Evolutionary conservation across 2,329 filamentous ascomycete species (phyloP), one percentile per base, ranked within the genome.

Genomic region (Metarhizium brunneum): DNA sequence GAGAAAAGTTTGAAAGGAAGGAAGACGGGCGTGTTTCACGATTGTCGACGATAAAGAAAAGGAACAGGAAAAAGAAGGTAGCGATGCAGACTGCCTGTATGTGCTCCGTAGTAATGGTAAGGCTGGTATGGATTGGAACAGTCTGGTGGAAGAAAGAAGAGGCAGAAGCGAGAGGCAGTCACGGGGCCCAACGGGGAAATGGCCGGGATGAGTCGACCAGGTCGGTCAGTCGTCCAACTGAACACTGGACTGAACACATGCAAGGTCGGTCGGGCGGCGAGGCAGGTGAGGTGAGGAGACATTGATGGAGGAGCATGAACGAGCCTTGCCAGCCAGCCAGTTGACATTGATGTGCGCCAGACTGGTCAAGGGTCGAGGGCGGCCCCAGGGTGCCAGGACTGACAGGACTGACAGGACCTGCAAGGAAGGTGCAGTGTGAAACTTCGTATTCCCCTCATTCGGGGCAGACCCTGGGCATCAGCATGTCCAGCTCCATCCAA

Each of bases 371-470:
- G 25, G 32, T 11, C 7, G 10, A 35, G 10, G 32, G 7, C 32
- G 10, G 32, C 32, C 7, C 32, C 32, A 35, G 32, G 32, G 32
- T 10, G 16, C 45, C 45, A 16, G 25, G 53, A 16, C 18, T 35
- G 29, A 18, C n/a, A 25, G 20, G 20, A 25, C 20, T 3, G 20
- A 25, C 25, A 25, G 25, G 25, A 25, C 25, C 25, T 25, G 25
- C 25, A 25, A 25, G 53, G 53, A 30, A 45, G 11, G 29, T 42
- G 48, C 49, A 48, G 54, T 52, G 54, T 51, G 47, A 48, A 52
- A 55, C 38, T 48, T 55, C 54, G 54, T 55, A 55, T 55, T 51
- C 47, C 51, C 48, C 54, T 47, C 42, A 30, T 13, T 48, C 54
- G 48, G 50, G 29, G 40, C 54, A 42, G 14, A 29, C 14, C 13